Evolutionary conservation across 495 filamentous ascomycete genomes (phyloP), one percentile per base, ranked within the genome.

Genomic region (Immersiella caudata): DNA sequence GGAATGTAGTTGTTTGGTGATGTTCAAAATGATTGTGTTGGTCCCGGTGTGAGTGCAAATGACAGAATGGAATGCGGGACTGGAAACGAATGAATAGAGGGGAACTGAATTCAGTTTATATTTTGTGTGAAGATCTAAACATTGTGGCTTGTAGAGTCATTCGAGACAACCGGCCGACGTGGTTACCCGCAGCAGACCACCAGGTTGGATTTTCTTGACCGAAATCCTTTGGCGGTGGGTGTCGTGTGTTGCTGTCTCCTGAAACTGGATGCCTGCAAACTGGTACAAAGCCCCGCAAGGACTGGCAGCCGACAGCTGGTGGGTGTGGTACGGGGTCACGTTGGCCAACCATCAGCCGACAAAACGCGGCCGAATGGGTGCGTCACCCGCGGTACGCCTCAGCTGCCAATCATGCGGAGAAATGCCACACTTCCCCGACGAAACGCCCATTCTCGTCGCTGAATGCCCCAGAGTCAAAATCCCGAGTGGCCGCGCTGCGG

Each of bases 221-320:
- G 40, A 46, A 46, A 46, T 46, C 40, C 40, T 46, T 46, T 2
- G 40, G 40, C 40, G 2, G 52, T 55, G 9, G 7, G 9, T 11
- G 52, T 55, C 52, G 52, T 55, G 52, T 55, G 52, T 55, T 22
- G 52, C 52, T n/a, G 21, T 22, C 52, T 26, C 21, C 52, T 55
- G 52, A 55, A 55, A 55, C 52, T 2, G 52, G 52, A 22, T 55
- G 52, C 52, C 52, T 26, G 21, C 21, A 6, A 22, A 26, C 1
- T 20, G 2, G 8, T 6, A n/a, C 52, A 26, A 6, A 22, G 52
- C 52, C 24, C 21, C 52, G n/a, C 52, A 26, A 22, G 21, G 52
- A 55, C 21, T 55, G 52, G 52, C 24, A 26, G 52, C n/a, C 8
- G n/a, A n/a, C n/a, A n/a, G n/a, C 21, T n/a, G 21, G 8, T 11